These are phyloP conservation scores for Oryza longistaminata DNA, from an alignment of 176 grass and related monocot species.

Conservation along the genomic window DNA sequence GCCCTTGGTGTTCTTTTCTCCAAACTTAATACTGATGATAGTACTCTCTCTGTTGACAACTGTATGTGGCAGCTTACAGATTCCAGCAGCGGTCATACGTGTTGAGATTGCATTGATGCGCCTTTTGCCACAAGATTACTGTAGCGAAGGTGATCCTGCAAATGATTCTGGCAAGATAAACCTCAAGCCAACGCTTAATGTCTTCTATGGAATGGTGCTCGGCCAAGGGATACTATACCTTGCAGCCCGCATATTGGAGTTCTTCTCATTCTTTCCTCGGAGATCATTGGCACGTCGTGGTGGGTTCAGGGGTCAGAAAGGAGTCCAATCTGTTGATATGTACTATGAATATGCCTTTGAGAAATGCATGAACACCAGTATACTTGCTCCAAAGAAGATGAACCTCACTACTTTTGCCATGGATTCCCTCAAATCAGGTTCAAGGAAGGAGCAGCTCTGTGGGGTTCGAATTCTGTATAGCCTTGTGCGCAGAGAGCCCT, in stretches of 20 bases:
- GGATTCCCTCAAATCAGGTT: not conserved
- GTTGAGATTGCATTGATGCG: not conserved
- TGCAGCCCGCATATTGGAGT: not conserved
- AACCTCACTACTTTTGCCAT: not conserved
- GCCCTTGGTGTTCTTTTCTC: not conserved
- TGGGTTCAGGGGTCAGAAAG: not conserved
- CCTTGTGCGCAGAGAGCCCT: not conserved
- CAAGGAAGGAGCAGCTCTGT: not conserved
- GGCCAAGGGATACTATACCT: constrained; percentile 2
- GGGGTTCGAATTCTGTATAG: not conserved
- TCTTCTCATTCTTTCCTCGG: not conserved
- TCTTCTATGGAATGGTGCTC: constrained; percentile 9
- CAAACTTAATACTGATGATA: too few relatives aligned
- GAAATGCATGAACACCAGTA: not conserved
- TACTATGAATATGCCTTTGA: not conserved
- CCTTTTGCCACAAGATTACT: not conserved
- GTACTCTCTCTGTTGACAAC: not conserved
- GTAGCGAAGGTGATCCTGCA: not conserved
- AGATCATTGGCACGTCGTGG: not conserved
- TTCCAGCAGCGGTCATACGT: not conserved
- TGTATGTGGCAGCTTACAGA: not conserved
- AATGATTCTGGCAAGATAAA: not conserved
- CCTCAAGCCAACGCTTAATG: not conserved
- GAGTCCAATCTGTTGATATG: not conserved
- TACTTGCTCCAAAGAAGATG: not conserved